Evolutionary conservation across 2,329 filamentous ascomycete genomes (phyloP).

Genomic region (Mycosphaerelloides madeirae): DNA sequence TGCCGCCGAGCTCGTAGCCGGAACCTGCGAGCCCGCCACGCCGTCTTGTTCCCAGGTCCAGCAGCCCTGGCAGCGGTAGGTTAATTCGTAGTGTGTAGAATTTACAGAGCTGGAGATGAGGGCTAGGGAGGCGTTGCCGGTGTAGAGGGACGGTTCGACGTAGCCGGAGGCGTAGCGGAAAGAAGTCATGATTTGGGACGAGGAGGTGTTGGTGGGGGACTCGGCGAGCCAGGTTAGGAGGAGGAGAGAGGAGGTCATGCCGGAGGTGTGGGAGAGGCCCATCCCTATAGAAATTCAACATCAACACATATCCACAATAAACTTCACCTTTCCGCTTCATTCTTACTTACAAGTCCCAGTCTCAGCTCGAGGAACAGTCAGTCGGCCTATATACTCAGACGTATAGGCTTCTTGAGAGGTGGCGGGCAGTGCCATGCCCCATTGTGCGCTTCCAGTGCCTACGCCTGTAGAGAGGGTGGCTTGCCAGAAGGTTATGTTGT

Average conservation of each 20-base stretch:
- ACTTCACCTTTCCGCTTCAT: too few species aligned
- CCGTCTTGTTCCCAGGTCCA: constrained; percentile 43
- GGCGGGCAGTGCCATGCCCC: constrained; percentile 50
- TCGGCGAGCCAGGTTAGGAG: constrained; percentile 56
- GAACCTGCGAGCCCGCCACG: constrained; percentile 36
- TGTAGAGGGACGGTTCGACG: constrained; percentile 54
- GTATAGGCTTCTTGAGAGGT: constrained; percentile 39
- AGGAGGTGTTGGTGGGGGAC: too few species aligned
- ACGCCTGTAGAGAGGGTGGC: constrained; percentile 41
- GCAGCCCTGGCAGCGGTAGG: constrained; percentile 59
- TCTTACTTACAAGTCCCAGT: constrained; percentile 44
- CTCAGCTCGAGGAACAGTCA: constrained; percentile 43
- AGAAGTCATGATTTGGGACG: constrained; percentile 54
- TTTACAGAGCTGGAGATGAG: constrained; percentile 57
- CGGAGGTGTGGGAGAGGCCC: constrained; percentile 52
- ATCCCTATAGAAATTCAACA: constrained; percentile 36
- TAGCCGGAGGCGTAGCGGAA: constrained; percentile 59
- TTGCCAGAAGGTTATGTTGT: constrained; percentile 52
- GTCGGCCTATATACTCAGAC: constrained; percentile 56
- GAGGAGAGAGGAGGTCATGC: constrained; percentile 56
- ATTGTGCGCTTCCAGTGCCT: constrained; percentile 46
- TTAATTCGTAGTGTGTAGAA: constrained; percentile 54
- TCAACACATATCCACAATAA: too few species aligned
- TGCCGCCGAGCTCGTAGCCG: constrained; percentile 31
- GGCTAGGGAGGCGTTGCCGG: constrained; percentile 58